Conservation (phyloP, 768 basidiomycete genomes). For the Suillus americanus region DNA sequence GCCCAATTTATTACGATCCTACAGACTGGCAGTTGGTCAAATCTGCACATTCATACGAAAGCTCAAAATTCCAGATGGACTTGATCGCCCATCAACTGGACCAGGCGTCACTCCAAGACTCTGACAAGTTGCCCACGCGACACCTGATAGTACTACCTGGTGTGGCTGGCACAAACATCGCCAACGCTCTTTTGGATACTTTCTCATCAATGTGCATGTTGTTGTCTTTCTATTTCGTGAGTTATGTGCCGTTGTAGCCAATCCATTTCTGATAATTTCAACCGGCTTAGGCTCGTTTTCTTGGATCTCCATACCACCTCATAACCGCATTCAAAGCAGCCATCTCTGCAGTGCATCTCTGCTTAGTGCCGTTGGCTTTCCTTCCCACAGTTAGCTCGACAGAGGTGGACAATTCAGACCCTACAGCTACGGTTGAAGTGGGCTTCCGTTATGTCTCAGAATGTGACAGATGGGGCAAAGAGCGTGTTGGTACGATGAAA, state of each 20-base stretch:
- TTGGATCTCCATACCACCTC: constrained; percentile 68
- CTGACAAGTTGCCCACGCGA: constrained; percentile 23
- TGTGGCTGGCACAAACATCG: constrained; percentile 64
- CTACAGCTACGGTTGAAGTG: constrained; percentile 14
- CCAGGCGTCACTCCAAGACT: constrained; percentile 33
- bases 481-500: constrained; percentile 47
- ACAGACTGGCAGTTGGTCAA: constrained; percentile 73
- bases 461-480: constrained; percentile 55
- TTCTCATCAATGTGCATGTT: constrained; percentile 50
- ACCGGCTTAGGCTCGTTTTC: constrained; percentile 54
- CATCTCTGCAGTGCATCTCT: constrained; percentile 62
- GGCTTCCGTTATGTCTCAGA: constrained; percentile 52
- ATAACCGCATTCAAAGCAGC: constrained; percentile 66
- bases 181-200: constrained; percentile 42
- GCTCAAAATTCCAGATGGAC: constrained; percentile 77
- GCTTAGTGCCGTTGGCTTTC: constrained; percentile 54
- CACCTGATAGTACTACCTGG: constrained; percentile 74
- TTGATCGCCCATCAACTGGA: constrained; percentile 60
- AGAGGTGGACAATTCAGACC: constrained; percentile 14
- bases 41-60: constrained; percentile 64
- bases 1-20: constrained; percentile 50
- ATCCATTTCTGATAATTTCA: constrained; percentile 6
- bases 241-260: constrained; percentile 23
- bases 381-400: constrained; percentile 36
- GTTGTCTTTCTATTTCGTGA: constrained; percentile 61